Percentiles rank a stretch among this genome's conserved stretches.
Evolutionary conservation across 768 basidiomycete genomes (phyloP).

Genomic region (Boletellus sp.): DNA sequence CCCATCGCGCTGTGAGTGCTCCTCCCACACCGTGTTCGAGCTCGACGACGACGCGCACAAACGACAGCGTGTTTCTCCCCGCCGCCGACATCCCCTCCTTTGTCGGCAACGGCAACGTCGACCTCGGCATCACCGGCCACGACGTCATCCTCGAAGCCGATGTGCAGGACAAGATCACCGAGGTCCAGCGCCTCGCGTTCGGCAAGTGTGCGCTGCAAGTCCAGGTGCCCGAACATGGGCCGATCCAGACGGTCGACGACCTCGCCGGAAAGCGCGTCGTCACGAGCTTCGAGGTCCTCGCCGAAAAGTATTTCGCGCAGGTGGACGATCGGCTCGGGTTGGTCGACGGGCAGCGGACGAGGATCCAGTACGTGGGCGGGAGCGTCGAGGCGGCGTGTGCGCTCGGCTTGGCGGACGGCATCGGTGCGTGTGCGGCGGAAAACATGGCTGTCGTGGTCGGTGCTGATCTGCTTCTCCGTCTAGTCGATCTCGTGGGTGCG

Average conservation of each 20-base stretch:
- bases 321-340: conserved; percentile 56
- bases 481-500: conserved; percentile 89
- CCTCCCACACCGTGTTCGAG: neutral
- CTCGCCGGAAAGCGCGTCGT: conserved; percentile 91
- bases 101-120: conserved; percentile 95
- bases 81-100: conserved; percentile 97
- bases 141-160: conserved; percentile 92
- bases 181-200: conserved; percentile 82
- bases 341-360: conserved; percentile 58
- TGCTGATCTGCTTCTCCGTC: neutral
- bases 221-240: conserved; percentile 79
- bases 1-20: conserved; percentile 81
- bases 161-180: conserved; percentile 74
- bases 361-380: conserved; percentile 93
- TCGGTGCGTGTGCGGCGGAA: conserved; percentile 54
- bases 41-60: neutral
- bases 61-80: conserved; percentile 84
- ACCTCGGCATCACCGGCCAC: conserved; percentile 96
- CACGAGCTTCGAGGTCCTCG: conserved; percentile 90
- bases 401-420: conserved; percentile 93
- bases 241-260: conserved; percentile 68
- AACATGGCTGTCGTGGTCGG: neutral
- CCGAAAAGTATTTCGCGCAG: conserved; percentile 69
- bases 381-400: conserved; percentile 98
- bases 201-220: conserved; percentile 89